Conservation (phyloP, 495 filamentous ascomycete genomes). For the Tirmania nivea region DNA sequence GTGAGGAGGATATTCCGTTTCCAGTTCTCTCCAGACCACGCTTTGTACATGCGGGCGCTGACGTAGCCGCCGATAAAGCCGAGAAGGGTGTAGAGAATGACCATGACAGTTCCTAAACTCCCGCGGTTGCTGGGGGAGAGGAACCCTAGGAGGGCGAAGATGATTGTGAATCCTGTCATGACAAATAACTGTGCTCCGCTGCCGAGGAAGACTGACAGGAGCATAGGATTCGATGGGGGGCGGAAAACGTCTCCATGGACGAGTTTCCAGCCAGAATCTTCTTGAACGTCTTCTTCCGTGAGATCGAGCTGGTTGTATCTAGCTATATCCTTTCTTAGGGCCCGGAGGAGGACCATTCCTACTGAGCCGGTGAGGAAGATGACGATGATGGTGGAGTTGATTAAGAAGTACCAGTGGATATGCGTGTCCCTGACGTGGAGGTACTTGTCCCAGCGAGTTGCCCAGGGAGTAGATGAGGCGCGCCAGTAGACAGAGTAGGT, state of each 20-base stretch:
- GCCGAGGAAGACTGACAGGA: slow-evolving; percentile 72
- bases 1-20: slow-evolving; percentile 81
- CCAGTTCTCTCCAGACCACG: slow-evolving; percentile 78
- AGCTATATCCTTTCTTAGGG: slow-evolving; percentile 80
- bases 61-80: slow-evolving; percentile 85
- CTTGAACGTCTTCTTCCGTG: slow-evolving; percentile 73
- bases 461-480: slow-evolving; percentile 61
- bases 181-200: slow-evolving; percentile 92
- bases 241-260: slow-evolving; percentile 97
- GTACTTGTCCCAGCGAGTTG: slow-evolving; percentile 95
- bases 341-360: slow-evolving; percentile 63
- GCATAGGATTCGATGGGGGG: slow-evolving; percentile 55
- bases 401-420: slow-evolving; percentile 95
- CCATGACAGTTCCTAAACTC: slow-evolving; percentile 72
- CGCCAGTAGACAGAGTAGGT: slow-evolving; percentile 84
- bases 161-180: slow-evolving; percentile 88
- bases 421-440: slow-evolving; percentile 85
- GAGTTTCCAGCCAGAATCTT: slow-evolving; percentile 96
- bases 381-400: slow-evolving; percentile 86
- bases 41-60: slow-evolving; percentile 75
- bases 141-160: slow-evolving; percentile 81
- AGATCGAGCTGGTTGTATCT: slow-evolving; percentile 85
- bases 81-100: slow-evolving; percentile 78
- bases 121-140: slow-evolving; percentile 88
- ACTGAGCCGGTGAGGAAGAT: slow-evolving; percentile 80